Conservation (phyloP, 169 alveolate genomes). For the Cryptosporidium ryanae region DNA sequence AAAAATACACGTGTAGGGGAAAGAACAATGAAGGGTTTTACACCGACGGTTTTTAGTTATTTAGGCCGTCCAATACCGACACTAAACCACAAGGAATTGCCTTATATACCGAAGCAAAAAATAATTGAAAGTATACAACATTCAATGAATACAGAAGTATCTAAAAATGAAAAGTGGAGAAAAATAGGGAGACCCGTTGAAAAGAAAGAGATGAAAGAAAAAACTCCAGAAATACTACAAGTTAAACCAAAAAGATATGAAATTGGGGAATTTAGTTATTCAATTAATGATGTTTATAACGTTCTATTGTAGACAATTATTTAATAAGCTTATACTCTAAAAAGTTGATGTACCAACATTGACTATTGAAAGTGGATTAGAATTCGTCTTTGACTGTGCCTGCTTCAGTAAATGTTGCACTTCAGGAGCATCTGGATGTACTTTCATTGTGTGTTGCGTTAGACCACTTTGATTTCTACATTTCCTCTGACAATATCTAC, state of each 20-base stretch:
- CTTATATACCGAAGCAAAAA: slow-evolving; percentile 17
- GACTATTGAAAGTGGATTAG: slow-evolving; percentile 54
- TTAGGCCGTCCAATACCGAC: slow-evolving; percentile 67
- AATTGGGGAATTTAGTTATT: background rate
- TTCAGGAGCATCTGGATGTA: slow-evolving; percentile 75
- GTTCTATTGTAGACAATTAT: slow-evolving; percentile 19
- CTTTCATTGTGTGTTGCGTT: slow-evolving; percentile 74
- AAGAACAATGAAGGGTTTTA: background rate
- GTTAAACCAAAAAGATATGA: slow-evolving; percentile 20
- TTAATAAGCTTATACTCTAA: background rate
- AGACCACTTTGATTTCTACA: slow-evolving; percentile 75
- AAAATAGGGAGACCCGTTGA: slow-evolving; percentile 42
- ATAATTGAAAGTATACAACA: slow-evolving; percentile 56
- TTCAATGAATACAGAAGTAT: slow-evolving; percentile 63
- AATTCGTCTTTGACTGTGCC: slow-evolving; percentile 67
- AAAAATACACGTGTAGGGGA: background rate
- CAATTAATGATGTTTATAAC: slow-evolving; percentile 45
- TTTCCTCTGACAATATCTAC: slow-evolving; percentile 70
- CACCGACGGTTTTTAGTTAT: slow-evolving; percentile 64
- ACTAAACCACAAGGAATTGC: slow-evolving; percentile 28
- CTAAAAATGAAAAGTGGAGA: slow-evolving; percentile 34
- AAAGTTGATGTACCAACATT: slow-evolving; percentile 27
- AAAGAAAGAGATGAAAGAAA: slow-evolving; percentile 30
- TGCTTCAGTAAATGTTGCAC: slow-evolving; percentile 71
- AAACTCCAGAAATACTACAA: slow-evolving; percentile 4